A percentile compares a stretch with the other conserved stretches of the same genome.
Evolutionary conservation across 2,329 filamentous ascomycete species (phyloP).

Genomic region (Escovopsis sp.): DNA sequence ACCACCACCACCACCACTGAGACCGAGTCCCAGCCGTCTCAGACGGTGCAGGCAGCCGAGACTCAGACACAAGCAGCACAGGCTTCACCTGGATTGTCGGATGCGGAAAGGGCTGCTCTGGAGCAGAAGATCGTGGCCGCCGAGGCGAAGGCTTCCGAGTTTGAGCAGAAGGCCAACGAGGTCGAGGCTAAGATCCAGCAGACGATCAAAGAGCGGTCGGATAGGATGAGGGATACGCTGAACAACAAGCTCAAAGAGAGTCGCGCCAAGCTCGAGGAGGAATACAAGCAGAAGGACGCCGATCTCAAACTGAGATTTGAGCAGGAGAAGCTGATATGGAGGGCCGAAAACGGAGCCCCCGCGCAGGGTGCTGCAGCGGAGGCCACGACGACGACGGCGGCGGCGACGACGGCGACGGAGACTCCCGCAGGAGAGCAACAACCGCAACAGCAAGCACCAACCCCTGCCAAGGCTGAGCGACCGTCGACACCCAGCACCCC

Average conservation of each 20-base stretch:
- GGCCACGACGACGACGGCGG: background rate
- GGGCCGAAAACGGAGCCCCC: constrained; percentile 32
- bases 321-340: constrained; percentile 49
- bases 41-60: background rate
- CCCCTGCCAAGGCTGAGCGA: constrained; percentile 25
- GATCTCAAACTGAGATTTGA: constrained; percentile 42
- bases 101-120: constrained; percentile 44
- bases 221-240: constrained; percentile 53
- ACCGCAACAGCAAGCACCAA: constrained; percentile 16
- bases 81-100: constrained; percentile 25
- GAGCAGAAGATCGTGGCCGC: constrained; percentile 47
- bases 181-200: constrained; percentile 47
- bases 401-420: constrained; percentile 7
- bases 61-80: constrained; percentile 4
- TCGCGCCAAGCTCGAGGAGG: constrained; percentile 35
- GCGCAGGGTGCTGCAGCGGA: constrained; percentile 11
- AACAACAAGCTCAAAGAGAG: constrained; percentile 59
- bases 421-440: constrained; percentile 11
- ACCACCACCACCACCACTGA: constrained; percentile 7
- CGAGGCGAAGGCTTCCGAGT: constrained; percentile 47
- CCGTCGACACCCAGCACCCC: constrained; percentile 19
- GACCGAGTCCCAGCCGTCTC: background rate
- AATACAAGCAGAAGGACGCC: constrained; percentile 38
- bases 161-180: constrained; percentile 48
- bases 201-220: constrained; percentile 49